Conservation (phyloP, 495 filamentous ascomycete species). For the Astrothelium macrocarpum region DNA sequence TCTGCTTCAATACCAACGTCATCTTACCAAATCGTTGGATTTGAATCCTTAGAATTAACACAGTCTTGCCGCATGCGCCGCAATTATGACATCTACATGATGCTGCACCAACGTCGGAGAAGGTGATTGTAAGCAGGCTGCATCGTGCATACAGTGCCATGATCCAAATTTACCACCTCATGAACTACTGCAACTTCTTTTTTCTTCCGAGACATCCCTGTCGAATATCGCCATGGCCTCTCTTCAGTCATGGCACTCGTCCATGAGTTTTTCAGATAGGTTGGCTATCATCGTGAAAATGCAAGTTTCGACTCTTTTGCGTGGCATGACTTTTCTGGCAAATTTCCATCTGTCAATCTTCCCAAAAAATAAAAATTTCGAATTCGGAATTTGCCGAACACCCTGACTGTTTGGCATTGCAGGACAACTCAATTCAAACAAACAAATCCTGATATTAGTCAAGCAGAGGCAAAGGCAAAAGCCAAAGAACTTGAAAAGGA, state of each 20-base stretch:
- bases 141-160: background rate
- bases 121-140: background rate
- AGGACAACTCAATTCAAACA: background rate
- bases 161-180: background rate
- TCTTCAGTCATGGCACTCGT: conserved; percentile 26
- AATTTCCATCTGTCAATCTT: background rate
- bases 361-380: background rate
- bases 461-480: conserved; percentile 35
- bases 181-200: background rate
- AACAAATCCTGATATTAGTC: conserved; percentile 29
- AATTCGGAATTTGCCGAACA: background rate
- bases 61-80: background rate
- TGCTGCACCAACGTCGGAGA: background rate
- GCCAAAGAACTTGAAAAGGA: conserved; percentile 35
- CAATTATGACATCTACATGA: background rate
- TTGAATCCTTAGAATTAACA: too few relatives aligned
- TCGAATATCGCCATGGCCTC: background rate
- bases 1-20: background rate
- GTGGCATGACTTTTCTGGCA: background rate
- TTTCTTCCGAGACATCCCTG: background rate
- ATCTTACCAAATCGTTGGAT: background rate
- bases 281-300: conserved; percentile 39
- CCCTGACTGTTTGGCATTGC: background rate
- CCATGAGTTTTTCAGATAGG: conserved; percentile 44
- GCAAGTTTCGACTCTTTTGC: conserved; percentile 22